Base-by-base conservation (phyloP, 2,329 filamentous ascomycete genomes). In the Fusarium gaditjirri region DNA sequence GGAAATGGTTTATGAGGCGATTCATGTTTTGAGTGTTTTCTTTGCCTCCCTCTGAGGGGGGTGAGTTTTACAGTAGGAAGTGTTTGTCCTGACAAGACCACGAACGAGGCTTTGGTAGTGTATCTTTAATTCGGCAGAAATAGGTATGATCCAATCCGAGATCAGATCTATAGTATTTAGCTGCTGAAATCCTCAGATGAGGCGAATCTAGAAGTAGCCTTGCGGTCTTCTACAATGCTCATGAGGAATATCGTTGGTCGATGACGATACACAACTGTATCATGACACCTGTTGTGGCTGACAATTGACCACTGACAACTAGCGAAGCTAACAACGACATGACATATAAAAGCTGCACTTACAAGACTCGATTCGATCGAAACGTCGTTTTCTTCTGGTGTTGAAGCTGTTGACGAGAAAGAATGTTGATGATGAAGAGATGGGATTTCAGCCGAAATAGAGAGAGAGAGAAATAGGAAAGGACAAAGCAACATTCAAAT, bases 271-370 rank as follows among this genome's bases (percentile, higher is more conserved):
- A 39, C 55, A 39, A 29, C 39, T 52, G 29, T 49, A 71, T 67
- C 55, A 49, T 67, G 63, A 42, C 70, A 65, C 27, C 55, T 66
- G 46, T 44, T 73, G 70, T 72, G 70, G 70, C 70, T 73, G 61
- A 69, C 44, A 67, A 54, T 58, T 43, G 60, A 60, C 44, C 44
- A 61, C 61, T 67, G 36, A 66, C 38, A 42, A 29, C 38, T 54
- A 61, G 65, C 59, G 50, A 59, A 63, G 52, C 70, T 67, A 67
- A 46, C 21, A 33, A 49, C 43, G 55, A 23, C 35, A 50, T 66
- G 59, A 65, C 41, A 67, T 56, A 35, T 23, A 39, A 57, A 57
- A 65, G 21, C 21, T 55, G 52, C 55, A 73, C 70, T 73, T 73
- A 73, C 70, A 71, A 62, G 31, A 56, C 42, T 54, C 41, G 25